Conservation (phyloP, 768 basidiomycete species). For the Rhizopogon salebrosus region DNA sequence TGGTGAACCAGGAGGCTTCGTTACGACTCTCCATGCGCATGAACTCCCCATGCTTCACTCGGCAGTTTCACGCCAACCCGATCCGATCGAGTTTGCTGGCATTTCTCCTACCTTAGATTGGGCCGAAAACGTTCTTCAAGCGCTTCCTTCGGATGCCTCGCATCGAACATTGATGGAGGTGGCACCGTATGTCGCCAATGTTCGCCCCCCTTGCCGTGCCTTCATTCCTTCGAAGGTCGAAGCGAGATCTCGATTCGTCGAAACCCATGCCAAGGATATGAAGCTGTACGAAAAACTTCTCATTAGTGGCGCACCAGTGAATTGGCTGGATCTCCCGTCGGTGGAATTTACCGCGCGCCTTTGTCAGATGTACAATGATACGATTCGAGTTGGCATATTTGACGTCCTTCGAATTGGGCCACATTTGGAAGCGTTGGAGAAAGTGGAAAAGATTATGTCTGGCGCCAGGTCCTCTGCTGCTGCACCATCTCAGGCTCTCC, state of each 20-base stretch:
- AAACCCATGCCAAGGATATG: conserved; percentile 31
- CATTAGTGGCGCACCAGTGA: conserved; percentile 48
- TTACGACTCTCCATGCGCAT: conserved; percentile 60
- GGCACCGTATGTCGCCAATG: conserved; percentile 39
- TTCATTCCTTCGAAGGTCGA: conserved; percentile 17
- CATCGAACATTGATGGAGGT: conserved; percentile 44
- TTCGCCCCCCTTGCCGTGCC: conserved; percentile 41
- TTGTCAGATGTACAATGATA: conserved; percentile 29
- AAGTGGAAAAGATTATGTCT: conserved; percentile 21
- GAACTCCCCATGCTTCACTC: conserved; percentile 59
- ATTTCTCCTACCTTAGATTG: conserved; percentile 29
- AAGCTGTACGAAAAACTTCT: conserved; percentile 39
- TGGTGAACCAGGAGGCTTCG: conserved; percentile 51
- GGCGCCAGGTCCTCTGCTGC: neutral
- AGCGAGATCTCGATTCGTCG: conserved; percentile 39
- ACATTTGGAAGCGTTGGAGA: conserved; percentile 14
- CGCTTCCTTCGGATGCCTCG: conserved; percentile 39
- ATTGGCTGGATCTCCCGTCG: conserved; percentile 40
- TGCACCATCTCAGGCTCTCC: conserved; percentile 10
- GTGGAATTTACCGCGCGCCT: neutral
- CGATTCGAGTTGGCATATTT: conserved; percentile 17
- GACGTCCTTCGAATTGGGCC: conserved; percentile 16
- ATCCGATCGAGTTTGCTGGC: conserved; percentile 48
- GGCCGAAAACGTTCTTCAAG: conserved; percentile 25
- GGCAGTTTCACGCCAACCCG: conserved; percentile 49